Conservation (phyloP, 768 basidiomycete genomes). For the Rhodocollybia butyracea region DNA sequence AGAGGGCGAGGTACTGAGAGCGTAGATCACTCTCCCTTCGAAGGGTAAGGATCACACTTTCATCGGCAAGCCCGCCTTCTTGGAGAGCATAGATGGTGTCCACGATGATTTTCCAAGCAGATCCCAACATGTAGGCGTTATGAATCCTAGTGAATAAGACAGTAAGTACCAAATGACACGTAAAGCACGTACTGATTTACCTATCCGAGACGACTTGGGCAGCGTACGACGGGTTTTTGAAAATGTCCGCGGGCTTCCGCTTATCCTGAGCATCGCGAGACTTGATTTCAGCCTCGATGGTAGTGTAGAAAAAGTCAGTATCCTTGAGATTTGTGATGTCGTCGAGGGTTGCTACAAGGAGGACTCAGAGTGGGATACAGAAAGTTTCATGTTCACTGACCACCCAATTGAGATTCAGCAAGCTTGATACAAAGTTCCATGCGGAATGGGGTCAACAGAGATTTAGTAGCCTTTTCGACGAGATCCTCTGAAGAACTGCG, state of each 20-base stretch:
- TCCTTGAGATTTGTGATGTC: slow-evolving; percentile 69
- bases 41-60: slow-evolving; percentile 49
- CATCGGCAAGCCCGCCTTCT: slow-evolving; percentile 52
- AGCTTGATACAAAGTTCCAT: slow-evolving; percentile 62
- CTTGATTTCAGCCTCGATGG: slow-evolving; percentile 54
- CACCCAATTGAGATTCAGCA: slow-evolving; percentile 69
- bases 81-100: slow-evolving; percentile 54
- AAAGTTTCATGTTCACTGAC: slow-evolving; percentile 34
- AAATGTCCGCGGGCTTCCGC: slow-evolving; percentile 18
- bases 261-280: slow-evolving; percentile 42
- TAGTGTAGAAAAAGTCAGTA: slow-evolving; percentile 53
- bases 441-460: slow-evolving; percentile 62
- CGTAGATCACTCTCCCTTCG: slow-evolving; percentile 48
- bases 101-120: slow-evolving; percentile 75
- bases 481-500: slow-evolving; percentile 56
- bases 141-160: slow-evolving; percentile 53
- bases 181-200: slow-evolving; percentile 29
- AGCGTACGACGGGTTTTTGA: slow-evolving; percentile 45
- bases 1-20: slow-evolving; percentile 58
- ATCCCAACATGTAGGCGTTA: slow-evolving; percentile 79
- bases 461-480: slow-evolving; percentile 50
- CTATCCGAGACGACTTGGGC: slow-evolving; percentile 59
- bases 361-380: slow-evolving; percentile 8
- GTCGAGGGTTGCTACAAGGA: slow-evolving; percentile 57
- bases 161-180: neutral